These are phyloP conservation scores for Globisporangium solare DNA, from an alignment of 352 stramenopile species.

Conservation along the genomic window DNA sequence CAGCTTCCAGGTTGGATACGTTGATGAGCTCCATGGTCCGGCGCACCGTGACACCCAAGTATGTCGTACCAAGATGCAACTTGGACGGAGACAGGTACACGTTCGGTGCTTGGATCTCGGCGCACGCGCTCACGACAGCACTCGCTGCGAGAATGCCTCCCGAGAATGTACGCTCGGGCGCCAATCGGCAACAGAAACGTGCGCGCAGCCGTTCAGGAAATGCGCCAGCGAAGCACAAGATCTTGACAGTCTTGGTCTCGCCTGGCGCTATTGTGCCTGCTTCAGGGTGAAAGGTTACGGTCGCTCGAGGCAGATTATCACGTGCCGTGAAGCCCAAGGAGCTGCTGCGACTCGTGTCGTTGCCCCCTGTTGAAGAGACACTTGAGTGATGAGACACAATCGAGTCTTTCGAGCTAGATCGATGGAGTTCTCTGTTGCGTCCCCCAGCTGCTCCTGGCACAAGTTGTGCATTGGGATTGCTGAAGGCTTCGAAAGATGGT, in stretches of 20 bases:
- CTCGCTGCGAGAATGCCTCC: neutral
- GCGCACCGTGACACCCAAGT: conserved; percentile 49
- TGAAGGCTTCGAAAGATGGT: too few species aligned
- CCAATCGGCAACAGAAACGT: conserved; percentile 36
- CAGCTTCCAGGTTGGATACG: conserved; percentile 69
- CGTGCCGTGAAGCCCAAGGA: conserved; percentile 35
- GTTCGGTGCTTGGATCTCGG: conserved; percentile 74
- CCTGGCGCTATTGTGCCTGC: conserved; percentile 35
- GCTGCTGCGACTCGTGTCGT: conserved; percentile 32
- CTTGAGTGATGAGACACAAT: conserved; percentile 35
- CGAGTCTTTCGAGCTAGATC: conserved; percentile 49
- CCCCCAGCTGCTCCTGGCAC: neutral
- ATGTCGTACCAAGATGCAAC: conserved; percentile 55
- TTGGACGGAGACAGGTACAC: conserved; percentile 57
- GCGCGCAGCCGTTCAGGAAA: conserved; percentile 62
- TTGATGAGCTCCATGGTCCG: conserved; percentile 61
- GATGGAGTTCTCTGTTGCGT: conserved; percentile 17
- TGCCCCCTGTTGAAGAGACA: conserved; percentile 26
- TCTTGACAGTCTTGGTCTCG: conserved; percentile 29
- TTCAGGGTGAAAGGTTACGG: conserved; percentile 44
- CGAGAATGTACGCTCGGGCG: conserved; percentile 22
- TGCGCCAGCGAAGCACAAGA: conserved; percentile 46
- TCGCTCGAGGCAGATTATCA: conserved; percentile 38
- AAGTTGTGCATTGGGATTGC: neutral
- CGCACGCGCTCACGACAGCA: conserved; percentile 43